Evolutionary conservation across 176 grass and related monocot species (phyloP).

Genomic region (Raddia guianensis): DNA sequence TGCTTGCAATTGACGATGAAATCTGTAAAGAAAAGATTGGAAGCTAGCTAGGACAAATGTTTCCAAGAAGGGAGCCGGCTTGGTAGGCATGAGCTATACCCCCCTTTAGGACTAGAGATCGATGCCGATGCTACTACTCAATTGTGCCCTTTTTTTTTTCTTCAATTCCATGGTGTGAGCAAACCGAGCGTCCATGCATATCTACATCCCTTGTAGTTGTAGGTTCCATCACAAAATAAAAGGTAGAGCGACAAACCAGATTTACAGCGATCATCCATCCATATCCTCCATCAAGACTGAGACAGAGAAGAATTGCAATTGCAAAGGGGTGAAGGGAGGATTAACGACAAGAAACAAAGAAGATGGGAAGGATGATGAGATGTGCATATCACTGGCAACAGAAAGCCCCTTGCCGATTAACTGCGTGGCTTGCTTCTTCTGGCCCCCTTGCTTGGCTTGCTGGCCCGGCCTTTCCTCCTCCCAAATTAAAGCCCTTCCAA

Average conservation of each 20-base stretch:
- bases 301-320: background rate
- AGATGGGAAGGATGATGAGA: slow-evolving; percentile 38
- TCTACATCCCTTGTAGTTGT: background rate
- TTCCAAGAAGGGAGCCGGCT: background rate
- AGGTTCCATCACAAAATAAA: background rate
- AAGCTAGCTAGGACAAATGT: background rate
- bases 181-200: slow-evolving; percentile 9
- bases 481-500: slow-evolving; percentile 25
- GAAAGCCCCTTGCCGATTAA: slow-evolving; percentile 24
- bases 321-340: background rate
- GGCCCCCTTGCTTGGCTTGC: slow-evolving; percentile 41
- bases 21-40: background rate
- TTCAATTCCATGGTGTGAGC: background rate
- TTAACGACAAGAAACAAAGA: slow-evolving; percentile 43
- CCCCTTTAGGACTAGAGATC: background rate
- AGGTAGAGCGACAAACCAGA: background rate
- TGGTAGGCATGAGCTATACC: background rate
- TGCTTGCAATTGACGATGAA: background rate
- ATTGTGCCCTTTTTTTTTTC: background rate
- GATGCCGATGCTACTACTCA: slow-evolving; percentile 26
- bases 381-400: slow-evolving; percentile 32
- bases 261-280: background rate
- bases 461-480: background rate
- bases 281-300: background rate
- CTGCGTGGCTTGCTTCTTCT: slow-evolving; percentile 34